Base-by-base conservation (phyloP, 257 asterid species). In the Solanum rostratum region DNA sequence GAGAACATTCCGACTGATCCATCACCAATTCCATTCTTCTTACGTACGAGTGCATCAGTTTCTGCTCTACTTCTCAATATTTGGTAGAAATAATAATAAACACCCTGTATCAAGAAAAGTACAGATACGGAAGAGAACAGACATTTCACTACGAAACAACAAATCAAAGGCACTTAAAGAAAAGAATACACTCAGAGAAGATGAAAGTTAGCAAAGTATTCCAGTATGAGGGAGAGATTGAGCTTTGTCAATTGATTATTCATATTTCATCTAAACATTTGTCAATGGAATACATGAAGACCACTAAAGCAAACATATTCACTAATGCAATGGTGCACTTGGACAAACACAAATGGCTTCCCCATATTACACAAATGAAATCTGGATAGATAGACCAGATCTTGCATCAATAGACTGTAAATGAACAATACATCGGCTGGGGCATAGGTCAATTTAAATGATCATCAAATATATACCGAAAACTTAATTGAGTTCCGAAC, bases 1-100 rank as follows among this genome's bases (percentile, higher is more conserved):
- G 98, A 94, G 80, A 96, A 90, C 94, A 94, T 94, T 81, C 98
- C 99, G 50, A 96, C 99, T 85, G 98, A 93, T 83, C 99, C 99
- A 94, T 96, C 98, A 82, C 99, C 98, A 83, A 86, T 54, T 83
- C 97, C 97, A 82, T 83, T 93, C 87, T 60, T 93, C 88, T 87
- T 93, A 79, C 88, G 91, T 88, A 90, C 93, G 70, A 93, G 86
- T 85, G 99, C 96, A 85, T 91, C 59, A 59, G 87, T 89, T 90
- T 94, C 97, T 66, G 96, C 98, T 87, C 89, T 96, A 90, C 90
- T 90, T 94, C 97, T 69, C 52, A 69, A 69, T 69, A 69, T 69
- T 69, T 69, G 79, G 29, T 69, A 69, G 79, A 69, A 69, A 92
- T 96, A 96, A 92, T 96, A 96, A 90, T 96, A 96, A 92, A 96